Evolutionary conservation across 2,329 filamentous ascomycete genomes (phyloP).

Genomic region (Colletotrichum endophyticum): DNA sequence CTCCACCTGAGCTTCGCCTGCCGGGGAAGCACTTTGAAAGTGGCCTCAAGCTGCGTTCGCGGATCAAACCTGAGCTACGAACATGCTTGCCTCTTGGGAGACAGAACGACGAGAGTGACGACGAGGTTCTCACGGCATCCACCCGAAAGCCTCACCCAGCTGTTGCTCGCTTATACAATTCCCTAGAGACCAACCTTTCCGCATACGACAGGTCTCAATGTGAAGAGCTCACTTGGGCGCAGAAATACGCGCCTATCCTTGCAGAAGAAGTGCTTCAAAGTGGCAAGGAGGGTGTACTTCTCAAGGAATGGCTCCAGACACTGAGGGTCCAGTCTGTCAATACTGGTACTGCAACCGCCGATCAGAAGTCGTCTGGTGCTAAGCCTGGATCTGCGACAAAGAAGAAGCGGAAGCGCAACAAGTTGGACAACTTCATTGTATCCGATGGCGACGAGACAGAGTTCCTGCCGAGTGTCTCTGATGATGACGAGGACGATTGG

Average conservation of each 20-base stretch:
- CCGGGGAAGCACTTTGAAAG: conserved; percentile 64
- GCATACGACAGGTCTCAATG: conserved; percentile 82
- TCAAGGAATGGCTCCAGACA: conserved; percentile 82
- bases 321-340: conserved; percentile 81
- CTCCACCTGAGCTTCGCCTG: conserved; percentile 55
- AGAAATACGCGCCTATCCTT: conserved; percentile 80
- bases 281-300: conserved; percentile 70
- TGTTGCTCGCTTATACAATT: conserved; percentile 62
- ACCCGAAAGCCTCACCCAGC: conserved; percentile 55
- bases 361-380: conserved; percentile 28
- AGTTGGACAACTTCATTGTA: conserved; percentile 81
- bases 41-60: conserved; percentile 55
- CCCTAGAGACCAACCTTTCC: conserved; percentile 67
- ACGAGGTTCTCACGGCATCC: conserved; percentile 34
- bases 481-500: conserved; percentile 54
- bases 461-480: conserved; percentile 72
- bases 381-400: conserved; percentile 38
- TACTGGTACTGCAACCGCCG: conserved; percentile 51
- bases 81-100: conserved; percentile 25
- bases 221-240: conserved; percentile 75
- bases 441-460: conserved; percentile 77
- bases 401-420: conserved; percentile 75
- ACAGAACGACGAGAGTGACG: conserved; percentile 30
- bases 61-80: conserved; percentile 52
- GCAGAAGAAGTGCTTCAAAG: conserved; percentile 78